phyloP scores from a whole-genome alignment of 2,329 filamentous ascomycete species.

The Purpureocillium lavendulum region DNA sequence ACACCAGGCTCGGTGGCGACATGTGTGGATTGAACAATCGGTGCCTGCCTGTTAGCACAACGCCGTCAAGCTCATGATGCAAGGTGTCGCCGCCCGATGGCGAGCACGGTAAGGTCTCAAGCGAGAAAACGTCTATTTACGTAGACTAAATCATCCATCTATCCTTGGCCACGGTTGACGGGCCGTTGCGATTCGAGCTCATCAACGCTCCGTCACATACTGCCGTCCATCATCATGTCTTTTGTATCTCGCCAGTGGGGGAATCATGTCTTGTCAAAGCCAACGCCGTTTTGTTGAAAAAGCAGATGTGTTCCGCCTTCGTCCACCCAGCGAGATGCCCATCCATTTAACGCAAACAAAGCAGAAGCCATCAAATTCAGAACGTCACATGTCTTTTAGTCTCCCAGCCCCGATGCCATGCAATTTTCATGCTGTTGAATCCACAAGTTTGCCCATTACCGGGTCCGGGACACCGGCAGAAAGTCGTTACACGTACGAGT shows the following conservation, averaged over 20 bases:
- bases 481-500: conserved; percentile 26
- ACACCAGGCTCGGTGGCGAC: background rate
- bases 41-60: no score
- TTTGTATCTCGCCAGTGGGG: conserved; percentile 20
- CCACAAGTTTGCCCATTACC: conserved; percentile 28
- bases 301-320: conserved; percentile 27
- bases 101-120: conserved; percentile 4
- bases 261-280: conserved; percentile 25
- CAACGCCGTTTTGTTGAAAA: conserved; percentile 33
- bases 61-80: no score
- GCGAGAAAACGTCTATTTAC: conserved; percentile 11
- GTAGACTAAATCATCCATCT: conserved; percentile 14
- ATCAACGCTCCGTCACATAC: background rate
- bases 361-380: conserved; percentile 11
- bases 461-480: conserved; percentile 18
- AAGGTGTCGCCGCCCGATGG: no score
- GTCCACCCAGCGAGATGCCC: conserved; percentile 18
- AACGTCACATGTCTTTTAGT: conserved; percentile 18
- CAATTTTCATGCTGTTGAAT: conserved; percentile 37
- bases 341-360: conserved; percentile 5
- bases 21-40: background rate
- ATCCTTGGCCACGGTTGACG: conserved; percentile 35
- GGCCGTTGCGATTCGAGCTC: conserved; percentile 11
- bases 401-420: conserved; percentile 26
- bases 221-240: conserved; percentile 9